Conservation (phyloP, 129 eudicot species). For the Flaveria trinervia region DNA sequence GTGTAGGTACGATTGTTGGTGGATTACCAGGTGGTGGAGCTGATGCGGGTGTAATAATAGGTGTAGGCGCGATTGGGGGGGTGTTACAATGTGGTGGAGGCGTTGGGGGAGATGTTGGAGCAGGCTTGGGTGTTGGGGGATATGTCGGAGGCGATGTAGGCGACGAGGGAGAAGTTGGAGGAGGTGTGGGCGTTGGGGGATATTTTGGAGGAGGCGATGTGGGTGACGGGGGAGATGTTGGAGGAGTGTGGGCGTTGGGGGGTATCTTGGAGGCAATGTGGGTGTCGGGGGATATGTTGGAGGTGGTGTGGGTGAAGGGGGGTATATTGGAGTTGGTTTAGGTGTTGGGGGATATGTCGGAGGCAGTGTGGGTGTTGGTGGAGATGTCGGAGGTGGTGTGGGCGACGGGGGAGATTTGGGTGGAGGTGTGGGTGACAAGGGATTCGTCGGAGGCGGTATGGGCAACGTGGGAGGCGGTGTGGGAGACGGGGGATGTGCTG, state of each 20-base stretch:
- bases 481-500: not conserved
- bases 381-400: not conserved
- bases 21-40: not conserved
- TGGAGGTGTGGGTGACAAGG: not conserved
- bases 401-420: not conserved
- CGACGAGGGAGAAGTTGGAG: not conserved
- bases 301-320: not conserved
- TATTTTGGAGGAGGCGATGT: not conserved
- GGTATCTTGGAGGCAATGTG: not conserved
- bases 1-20: not conserved
- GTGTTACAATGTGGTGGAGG: not conserved
- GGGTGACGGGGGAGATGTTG: not conserved
- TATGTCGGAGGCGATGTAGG: not conserved
- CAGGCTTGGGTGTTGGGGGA: not conserved
- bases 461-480: not conserved
- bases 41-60: not conserved
- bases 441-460: not conserved
- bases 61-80: not conserved
- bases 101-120: not conserved
- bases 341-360: not conserved
- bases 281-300: not conserved
- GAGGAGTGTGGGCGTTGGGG: not conserved
- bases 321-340: not conserved
- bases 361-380: not conserved
- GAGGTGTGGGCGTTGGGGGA: no score